Conservation (phyloP, 139 green algal species). For the Tetraselmis striata region DNA sequence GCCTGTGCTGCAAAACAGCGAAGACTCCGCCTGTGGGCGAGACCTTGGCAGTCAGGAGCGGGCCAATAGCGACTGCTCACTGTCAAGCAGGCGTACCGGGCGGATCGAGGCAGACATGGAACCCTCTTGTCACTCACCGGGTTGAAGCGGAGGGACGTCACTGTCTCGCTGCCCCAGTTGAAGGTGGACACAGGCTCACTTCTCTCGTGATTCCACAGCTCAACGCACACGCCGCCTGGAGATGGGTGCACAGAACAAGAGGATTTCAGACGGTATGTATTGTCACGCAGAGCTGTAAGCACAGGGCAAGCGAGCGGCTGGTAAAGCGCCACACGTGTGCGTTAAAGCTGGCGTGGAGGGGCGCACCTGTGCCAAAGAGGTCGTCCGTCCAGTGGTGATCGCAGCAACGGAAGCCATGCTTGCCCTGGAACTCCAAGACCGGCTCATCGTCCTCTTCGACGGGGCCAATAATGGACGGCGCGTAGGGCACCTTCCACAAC, state of each 20-base stretch:
- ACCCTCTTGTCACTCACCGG: conserved; percentile 61
- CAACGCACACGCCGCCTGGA: conserved; percentile 31
- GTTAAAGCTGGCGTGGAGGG: too few relatives aligned
- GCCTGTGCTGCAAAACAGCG: conserved; percentile 84
- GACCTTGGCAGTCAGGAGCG: not conserved
- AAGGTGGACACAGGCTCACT: conserved; percentile 80
- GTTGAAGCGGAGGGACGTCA: conserved; percentile 89
- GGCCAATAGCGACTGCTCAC: too few relatives aligned
- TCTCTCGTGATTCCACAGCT: conserved; percentile 88
- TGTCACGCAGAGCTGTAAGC: too few relatives aligned
- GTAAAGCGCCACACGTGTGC: too few relatives aligned
- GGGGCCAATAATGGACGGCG: conserved; percentile 57
- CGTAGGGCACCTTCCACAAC: conserved; percentile 82
- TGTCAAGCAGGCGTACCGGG: not conserved
- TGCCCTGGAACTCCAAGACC: conserved; percentile 65
- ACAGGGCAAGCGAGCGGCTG: too few relatives aligned
- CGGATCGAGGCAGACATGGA: not conserved
- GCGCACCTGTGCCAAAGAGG: conserved; percentile 73
- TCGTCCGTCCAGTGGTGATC: conserved; percentile 77
- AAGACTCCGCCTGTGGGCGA: conserved; percentile 64
- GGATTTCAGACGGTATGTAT: too few relatives aligned
- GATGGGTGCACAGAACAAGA: not conserved
- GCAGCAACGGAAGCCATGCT: conserved; percentile 45
- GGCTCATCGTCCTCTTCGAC: conserved; percentile 47
- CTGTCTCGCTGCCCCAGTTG: conserved; percentile 82